phyloP scores from a whole-genome alignment of 1,284 basidiomycete species.

The Ustilago trichophora region DNA sequence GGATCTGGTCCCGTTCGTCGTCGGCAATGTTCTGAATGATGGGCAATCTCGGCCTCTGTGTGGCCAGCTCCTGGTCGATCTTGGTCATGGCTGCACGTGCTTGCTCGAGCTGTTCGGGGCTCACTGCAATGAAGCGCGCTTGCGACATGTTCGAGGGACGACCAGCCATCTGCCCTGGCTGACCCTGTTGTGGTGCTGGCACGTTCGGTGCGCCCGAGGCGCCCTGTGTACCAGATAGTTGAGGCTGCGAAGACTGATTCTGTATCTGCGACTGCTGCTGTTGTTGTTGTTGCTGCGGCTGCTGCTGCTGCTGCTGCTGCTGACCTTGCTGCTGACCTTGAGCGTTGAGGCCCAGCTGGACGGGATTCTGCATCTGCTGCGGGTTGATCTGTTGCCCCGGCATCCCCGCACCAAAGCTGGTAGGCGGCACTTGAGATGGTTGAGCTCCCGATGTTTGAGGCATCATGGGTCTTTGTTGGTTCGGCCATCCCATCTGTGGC shows the following conservation, averaged over 20 bases:
- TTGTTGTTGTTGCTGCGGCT: no score
- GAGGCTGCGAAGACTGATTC: constrained; percentile 24
- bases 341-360: constrained; percentile 2
- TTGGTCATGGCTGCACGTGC: constrained; percentile 49
- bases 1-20: constrained; percentile 53
- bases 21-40: constrained; percentile 58
- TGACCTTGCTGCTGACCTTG: constrained; percentile 28
- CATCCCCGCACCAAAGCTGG: constrained; percentile 16
- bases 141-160: constrained; percentile 43
- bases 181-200: constrained; percentile 15
- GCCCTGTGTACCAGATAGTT: constrained; percentile 6
- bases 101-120: constrained; percentile 57
- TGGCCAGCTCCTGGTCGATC: constrained; percentile 52
- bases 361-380: constrained; percentile 25
- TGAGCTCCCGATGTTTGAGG: constrained; percentile 25
- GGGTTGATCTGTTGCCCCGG: constrained; percentile 9
- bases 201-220: no score
- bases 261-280: constrained; percentile 30
- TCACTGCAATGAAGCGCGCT: constrained; percentile 49
- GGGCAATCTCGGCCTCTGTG: constrained; percentile 49
- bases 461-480: constrained; percentile 25
- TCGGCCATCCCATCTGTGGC: constrained; percentile 32
- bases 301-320: no score
- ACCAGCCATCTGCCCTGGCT: constrained; percentile 31
- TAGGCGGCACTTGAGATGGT: constrained; percentile 23